These are phyloP conservation scores for Hanseniaspora clermontiae DNA, from an alignment of 805 yeast species.

Conservation along the genomic window DNA sequence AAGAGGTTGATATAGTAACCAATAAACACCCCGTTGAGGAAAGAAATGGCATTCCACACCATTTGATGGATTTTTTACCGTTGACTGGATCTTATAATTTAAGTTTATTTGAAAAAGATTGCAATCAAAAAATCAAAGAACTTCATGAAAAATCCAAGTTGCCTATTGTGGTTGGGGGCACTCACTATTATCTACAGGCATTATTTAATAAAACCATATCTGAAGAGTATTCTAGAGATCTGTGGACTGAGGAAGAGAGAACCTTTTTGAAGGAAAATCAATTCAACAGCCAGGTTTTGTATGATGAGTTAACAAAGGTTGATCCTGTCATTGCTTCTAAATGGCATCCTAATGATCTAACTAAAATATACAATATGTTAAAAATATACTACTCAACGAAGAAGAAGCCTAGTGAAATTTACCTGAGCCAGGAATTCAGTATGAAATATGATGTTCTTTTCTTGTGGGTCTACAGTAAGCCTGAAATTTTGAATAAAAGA, in stretches of 20 bases:
- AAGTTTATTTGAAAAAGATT: constrained; percentile 67
- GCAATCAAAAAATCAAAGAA: constrained; percentile 45
- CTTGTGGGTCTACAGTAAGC: constrained; percentile 72
- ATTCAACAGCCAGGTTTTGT: constrained; percentile 24
- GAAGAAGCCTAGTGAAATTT: constrained; percentile 55
- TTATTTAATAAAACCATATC: constrained; percentile 54
- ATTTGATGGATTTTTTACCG: constrained; percentile 68
- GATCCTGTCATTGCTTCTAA: constrained; percentile 69
- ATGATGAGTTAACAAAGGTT: constrained; percentile 34
- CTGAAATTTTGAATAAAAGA: constrained; percentile 43
- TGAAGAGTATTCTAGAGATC: constrained; percentile 16
- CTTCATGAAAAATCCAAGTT: constrained; percentile 55
- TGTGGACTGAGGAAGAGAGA: constrained; percentile 29
- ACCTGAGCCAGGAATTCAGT: constrained; percentile 47
- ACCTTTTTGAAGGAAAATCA: constrained; percentile 13
- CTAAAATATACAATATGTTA: constrained; percentile 67
- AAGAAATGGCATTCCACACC: constrained; percentile 65
- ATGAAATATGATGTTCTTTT: constrained; percentile 51
- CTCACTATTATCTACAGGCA: constrained; percentile 82
- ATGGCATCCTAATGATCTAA: constrained; percentile 81
- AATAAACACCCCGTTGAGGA: constrained; percentile 83
- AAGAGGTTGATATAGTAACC: constrained; percentile 59
- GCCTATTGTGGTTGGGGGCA: constrained; percentile 90
- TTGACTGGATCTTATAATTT: constrained; percentile 77
- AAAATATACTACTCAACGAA: constrained; percentile 66